These are phyloP conservation scores for Chaetoscypha palmicola DNA, from an alignment of 2,329 filamentous ascomycete genomes.

Conservation along the genomic window DNA sequence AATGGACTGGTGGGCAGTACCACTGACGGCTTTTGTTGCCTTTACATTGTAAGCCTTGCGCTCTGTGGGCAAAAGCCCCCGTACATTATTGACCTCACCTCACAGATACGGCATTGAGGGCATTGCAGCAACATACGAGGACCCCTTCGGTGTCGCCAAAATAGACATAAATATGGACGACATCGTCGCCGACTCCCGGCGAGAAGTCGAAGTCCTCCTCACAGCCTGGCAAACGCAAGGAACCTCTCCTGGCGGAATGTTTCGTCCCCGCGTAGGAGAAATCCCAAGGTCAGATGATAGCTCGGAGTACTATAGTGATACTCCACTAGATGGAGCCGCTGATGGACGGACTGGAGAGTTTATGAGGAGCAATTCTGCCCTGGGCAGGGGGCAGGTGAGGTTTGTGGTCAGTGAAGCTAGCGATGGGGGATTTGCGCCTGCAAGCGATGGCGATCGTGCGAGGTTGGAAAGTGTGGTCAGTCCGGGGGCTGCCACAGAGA, in stretches of 20 bases:
- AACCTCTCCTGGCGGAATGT: slow-evolving; percentile 18
- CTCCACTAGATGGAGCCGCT: slow-evolving; percentile 1
- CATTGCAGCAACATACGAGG: slow-evolving; percentile 47
- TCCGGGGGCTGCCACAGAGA: slow-evolving; percentile 1
- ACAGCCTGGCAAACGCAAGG: slow-evolving; percentile 45
- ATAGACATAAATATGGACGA: slow-evolving; percentile 64
- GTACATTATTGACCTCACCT: background rate
- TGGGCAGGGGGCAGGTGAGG: slow-evolving; percentile 10
- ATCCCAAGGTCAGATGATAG: slow-evolving; percentile 15
- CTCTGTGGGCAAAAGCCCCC: no score
- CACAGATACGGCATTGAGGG: slow-evolving; percentile 52
- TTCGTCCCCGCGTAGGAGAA: slow-evolving; percentile 17
- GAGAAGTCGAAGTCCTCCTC: slow-evolving; percentile 50
- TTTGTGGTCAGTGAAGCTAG: slow-evolving; percentile 15
- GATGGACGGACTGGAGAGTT: background rate
- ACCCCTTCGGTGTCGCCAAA: slow-evolving; percentile 58
- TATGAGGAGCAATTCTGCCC: slow-evolving; percentile 6
- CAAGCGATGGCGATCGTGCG: slow-evolving; percentile 12
- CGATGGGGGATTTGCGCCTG: no score
- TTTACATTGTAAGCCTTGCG: slow-evolving; percentile 43
- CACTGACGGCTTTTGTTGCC: slow-evolving; percentile 50
- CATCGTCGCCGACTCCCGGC: slow-evolving; percentile 52
- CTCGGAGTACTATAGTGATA: slow-evolving; percentile 12
- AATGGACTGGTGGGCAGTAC: slow-evolving; percentile 55
- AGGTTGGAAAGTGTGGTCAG: slow-evolving; percentile 2